A percentile compares a stretch with the other conserved stretches of the same genome.
These are phyloP conservation scores for Tulasnella sp. DNA, from an alignment of 768 basidiomycete genomes.

Conservation along the genomic window DNA sequence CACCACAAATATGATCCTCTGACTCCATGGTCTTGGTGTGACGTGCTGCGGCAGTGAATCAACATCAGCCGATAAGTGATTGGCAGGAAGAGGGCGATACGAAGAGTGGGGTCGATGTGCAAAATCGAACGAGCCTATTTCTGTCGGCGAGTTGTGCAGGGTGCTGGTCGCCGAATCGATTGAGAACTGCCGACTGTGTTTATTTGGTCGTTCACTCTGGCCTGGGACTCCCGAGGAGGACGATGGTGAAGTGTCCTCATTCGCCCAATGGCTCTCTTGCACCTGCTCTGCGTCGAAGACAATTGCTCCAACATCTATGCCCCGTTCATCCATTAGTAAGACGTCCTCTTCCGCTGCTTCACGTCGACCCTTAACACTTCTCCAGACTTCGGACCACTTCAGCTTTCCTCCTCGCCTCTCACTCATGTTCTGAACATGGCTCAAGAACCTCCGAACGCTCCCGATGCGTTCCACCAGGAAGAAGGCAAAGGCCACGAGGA, in stretches of 20 bases:
- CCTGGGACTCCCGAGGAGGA: background rate
- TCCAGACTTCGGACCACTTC: background rate
- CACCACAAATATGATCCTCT: background rate
- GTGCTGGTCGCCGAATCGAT: background rate
- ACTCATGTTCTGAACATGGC: conserved; percentile 5
- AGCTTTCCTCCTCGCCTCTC: conserved; percentile 1
- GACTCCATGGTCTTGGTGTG: background rate
- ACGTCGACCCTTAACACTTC: background rate
- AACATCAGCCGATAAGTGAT: background rate
- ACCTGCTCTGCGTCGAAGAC: too few relatives aligned
- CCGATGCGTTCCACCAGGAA: conserved; percentile 39
- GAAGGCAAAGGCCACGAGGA: conserved; percentile 38
- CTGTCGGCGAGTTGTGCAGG: background rate
- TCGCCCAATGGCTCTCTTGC: conserved; percentile 1
- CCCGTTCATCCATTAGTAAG: background rate
- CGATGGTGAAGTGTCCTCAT: background rate
- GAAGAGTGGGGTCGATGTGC: background rate
- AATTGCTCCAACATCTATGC: background rate
- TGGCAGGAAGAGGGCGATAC: background rate
- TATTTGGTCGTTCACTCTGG: background rate
- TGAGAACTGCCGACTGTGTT: background rate
- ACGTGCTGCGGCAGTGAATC: background rate
- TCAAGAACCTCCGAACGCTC: conserved; percentile 4
- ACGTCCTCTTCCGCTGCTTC: conserved; percentile 1
- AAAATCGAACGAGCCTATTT: background rate